Conservation (phyloP, 805 yeast genomes). For the Wickerhamomyces bovis region DNA sequence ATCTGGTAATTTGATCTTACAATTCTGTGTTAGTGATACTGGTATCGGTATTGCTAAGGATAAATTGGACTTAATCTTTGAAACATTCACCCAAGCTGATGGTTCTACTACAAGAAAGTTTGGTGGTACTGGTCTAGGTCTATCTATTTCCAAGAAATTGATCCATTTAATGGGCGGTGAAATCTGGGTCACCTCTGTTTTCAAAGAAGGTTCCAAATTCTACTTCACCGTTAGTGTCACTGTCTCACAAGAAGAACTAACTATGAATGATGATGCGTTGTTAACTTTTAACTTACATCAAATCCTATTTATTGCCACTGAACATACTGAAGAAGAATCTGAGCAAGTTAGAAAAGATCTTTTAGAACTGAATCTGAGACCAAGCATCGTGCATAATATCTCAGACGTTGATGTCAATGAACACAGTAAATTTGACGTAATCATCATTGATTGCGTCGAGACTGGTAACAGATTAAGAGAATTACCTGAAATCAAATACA, state of each 20-base stretch:
- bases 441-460: constrained; percentile 74
- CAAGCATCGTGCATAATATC: constrained; percentile 51
- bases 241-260: constrained; percentile 54
- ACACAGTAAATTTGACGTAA: constrained; percentile 63
- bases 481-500: constrained; percentile 73
- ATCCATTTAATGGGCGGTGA: constrained; percentile 92
- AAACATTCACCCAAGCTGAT: constrained; percentile 89
- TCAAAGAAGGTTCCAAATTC: constrained; percentile 78
- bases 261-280: constrained; percentile 60
- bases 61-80: constrained; percentile 78
- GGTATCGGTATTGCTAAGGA: constrained; percentile 88
- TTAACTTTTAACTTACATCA: constrained; percentile 68
- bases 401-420: constrained; percentile 50
- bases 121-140: constrained; percentile 90
- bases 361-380: constrained; percentile 50
- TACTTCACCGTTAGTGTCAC: constrained; percentile 77
- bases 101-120: constrained; percentile 90
- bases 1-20: constrained; percentile 43
- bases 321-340: constrained; percentile 46
- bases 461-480: constrained; percentile 64
- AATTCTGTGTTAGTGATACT: constrained; percentile 84
- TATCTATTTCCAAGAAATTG: constrained; percentile 80
- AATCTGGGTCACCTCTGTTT: constrained; percentile 81
- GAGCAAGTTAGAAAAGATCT: constrained; percentile 48
- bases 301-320: constrained; percentile 63